A percentile compares a stretch with the other conserved stretches of the same genome.
phyloP scores from a whole-genome alignment of 495 filamentous ascomycete genomes.

The Aspergillus indologenus region DNA sequence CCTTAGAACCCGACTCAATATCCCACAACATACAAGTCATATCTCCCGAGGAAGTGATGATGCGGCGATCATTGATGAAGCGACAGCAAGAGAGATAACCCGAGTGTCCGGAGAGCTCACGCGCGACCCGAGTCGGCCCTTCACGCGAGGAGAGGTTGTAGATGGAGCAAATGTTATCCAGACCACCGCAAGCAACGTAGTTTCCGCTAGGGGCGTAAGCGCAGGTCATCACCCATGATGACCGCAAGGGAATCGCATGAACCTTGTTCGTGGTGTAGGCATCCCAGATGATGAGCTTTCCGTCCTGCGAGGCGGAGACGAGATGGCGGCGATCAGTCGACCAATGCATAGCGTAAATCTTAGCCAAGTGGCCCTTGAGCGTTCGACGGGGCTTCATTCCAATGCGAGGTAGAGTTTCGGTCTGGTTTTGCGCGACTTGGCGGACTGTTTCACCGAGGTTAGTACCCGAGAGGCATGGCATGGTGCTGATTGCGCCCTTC shows the following conservation, averaged over 20 bases:
- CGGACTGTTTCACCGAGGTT: slow-evolving; percentile 60
- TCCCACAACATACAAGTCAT: slow-evolving; percentile 99
- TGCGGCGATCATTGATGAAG: slow-evolving; percentile 97
- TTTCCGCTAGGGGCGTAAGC: slow-evolving; percentile 98
- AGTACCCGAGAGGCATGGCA: slow-evolving; percentile 20
- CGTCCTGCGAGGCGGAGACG: slow-evolving; percentile 96
- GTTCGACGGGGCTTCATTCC: slow-evolving; percentile 95
- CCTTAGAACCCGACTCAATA: slow-evolving; percentile 94
- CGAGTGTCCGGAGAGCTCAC: slow-evolving; percentile 94
- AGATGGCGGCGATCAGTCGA: slow-evolving; percentile 97
- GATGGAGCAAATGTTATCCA: slow-evolving; percentile 99
- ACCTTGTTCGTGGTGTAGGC: slow-evolving; percentile 99
- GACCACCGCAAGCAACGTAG: slow-evolving; percentile 95
- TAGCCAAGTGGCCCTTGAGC: slow-evolving; percentile 94
- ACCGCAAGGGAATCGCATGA: slow-evolving; percentile 96
- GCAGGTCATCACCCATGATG: slow-evolving; percentile 99
- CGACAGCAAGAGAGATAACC: slow-evolving; percentile 98
- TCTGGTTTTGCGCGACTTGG: slow-evolving; percentile 81
- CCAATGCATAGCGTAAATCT: slow-evolving; percentile 99
- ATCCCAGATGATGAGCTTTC: slow-evolving; percentile 99
- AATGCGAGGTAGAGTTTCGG: slow-evolving; percentile 84
- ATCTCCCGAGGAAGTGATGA: slow-evolving; percentile 95
- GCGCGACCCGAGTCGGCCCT: slow-evolving; percentile 91
- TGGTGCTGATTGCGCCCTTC: not conserved
- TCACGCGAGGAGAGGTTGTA: slow-evolving; percentile 97